Conservation (phyloP, 352 stramenopile species). For the Phytophthora hybrid region DNA sequence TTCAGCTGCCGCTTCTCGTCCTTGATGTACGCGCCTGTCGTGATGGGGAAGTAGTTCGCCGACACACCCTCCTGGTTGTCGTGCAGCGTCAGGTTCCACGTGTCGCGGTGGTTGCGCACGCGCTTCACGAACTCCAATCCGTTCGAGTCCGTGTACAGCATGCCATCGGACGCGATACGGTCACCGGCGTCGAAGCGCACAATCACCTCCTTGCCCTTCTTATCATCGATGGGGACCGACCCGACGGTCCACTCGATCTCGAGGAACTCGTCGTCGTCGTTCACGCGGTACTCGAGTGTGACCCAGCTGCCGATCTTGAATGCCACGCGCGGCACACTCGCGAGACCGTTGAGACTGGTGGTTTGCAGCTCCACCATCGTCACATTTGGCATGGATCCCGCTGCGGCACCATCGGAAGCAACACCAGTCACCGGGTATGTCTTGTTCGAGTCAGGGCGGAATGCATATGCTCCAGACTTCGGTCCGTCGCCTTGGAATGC, state of each 20-base stretch:
- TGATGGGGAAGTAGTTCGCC: slow-evolving; percentile 99
- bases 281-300: slow-evolving; percentile 91
- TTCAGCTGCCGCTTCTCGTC: slow-evolving; percentile 86
- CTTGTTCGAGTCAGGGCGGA: slow-evolving; percentile 90
- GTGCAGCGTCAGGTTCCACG: slow-evolving; percentile 88
- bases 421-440: slow-evolving; percentile 52
- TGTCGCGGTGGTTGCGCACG: slow-evolving; percentile 88
- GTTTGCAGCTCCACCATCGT: slow-evolving; percentile 57
- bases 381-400: slow-evolving; percentile 29
- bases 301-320: slow-evolving; percentile 91
- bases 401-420: slow-evolving; percentile 6
- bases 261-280: slow-evolving; percentile 86
- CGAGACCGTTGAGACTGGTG: slow-evolving; percentile 12
- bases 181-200: slow-evolving; percentile 84
- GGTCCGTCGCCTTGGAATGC: slow-evolving; percentile 64
- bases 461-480: slow-evolving; percentile 97
- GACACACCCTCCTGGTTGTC: slow-evolving; percentile 94
- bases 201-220: slow-evolving; percentile 97
- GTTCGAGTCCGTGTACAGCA: slow-evolving; percentile 96
- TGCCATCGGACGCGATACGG: slow-evolving; percentile 58
- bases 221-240: slow-evolving; percentile 73
- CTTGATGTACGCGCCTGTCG: slow-evolving; percentile 94
- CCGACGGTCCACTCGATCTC: slow-evolving; percentile 96
- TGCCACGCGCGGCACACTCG: slow-evolving; percentile 59
- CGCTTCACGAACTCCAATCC: slow-evolving; percentile 94